A percentile compares a stretch with the other conserved stretches of the same genome.
Evolutionary conservation across 2,329 filamentous ascomycete genomes (phyloP).

Genomic region (Colletotrichum sp.): DNA sequence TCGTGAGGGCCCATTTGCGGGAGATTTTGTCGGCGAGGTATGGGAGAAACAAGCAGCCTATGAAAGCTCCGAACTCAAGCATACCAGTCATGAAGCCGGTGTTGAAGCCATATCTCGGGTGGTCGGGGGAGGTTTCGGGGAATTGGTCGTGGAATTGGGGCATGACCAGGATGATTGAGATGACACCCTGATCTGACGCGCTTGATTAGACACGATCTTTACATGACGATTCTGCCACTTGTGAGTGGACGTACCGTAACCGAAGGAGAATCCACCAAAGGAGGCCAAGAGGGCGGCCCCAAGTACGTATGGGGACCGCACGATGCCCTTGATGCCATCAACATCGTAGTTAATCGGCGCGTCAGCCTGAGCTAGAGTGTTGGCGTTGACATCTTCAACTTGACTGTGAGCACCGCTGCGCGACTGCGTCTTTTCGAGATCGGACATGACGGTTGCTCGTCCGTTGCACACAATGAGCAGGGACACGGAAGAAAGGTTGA

Average conservation of each 20-base stretch:
- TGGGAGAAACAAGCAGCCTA: slow-evolving; percentile 37
- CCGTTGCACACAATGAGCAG: neutral
- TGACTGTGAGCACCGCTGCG: neutral
- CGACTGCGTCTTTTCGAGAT: neutral
- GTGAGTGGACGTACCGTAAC: slow-evolving; percentile 27
- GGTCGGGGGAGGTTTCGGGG: slow-evolving; percentile 30
- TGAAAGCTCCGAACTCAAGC: slow-evolving; percentile 44
- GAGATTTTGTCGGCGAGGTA: slow-evolving; percentile 45
- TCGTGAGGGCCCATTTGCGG: slow-evolving; percentile 44
- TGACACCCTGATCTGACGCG: slow-evolving; percentile 35
- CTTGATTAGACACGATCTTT: neutral
- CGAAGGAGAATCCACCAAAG: slow-evolving; percentile 37
- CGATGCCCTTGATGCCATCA: slow-evolving; percentile 33
- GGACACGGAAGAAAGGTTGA: neutral
- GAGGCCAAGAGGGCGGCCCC: slow-evolving; percentile 46
- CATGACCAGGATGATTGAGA: slow-evolving; percentile 49
- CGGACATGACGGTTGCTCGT: neutral
- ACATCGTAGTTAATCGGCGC: slow-evolving; percentile 29
- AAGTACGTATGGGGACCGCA: slow-evolving; percentile 43
- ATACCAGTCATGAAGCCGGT: slow-evolving; percentile 48
- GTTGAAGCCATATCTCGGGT: slow-evolving; percentile 28
- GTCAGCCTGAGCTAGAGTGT: neutral
- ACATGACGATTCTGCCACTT: fast-evolving
- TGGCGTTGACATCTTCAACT: neutral
- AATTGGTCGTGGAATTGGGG: slow-evolving; percentile 45